Conservation (phyloP, 352 stramenopile species). For the Phytophthora pinifolia region DNA sequence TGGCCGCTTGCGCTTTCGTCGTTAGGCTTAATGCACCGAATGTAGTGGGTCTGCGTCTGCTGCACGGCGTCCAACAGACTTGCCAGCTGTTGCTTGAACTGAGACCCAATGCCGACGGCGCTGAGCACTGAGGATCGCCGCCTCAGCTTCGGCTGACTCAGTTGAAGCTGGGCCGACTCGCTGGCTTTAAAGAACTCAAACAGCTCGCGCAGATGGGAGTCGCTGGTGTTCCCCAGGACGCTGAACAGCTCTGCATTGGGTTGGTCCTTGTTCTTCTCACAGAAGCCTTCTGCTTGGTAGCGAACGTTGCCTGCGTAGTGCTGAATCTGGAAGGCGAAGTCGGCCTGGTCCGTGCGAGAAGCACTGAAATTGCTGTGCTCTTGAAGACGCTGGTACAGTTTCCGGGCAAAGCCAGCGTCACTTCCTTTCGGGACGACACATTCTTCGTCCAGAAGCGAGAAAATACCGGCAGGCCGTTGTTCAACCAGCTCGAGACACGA, state of each 20-base stretch:
- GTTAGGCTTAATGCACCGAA: conserved; percentile 99
- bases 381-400: conserved; percentile 72
- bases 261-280: conserved; percentile 89
- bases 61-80: conserved; percentile 93
- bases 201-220: conserved; percentile 49
- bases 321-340: conserved; percentile 74
- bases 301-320: conserved; percentile 82
- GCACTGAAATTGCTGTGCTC: conserved; percentile 61
- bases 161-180: conserved; percentile 37
- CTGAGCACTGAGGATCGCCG: conserved; percentile 72
- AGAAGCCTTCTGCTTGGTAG: conserved; percentile 80
- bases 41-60: conserved; percentile 96
- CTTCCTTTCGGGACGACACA: conserved; percentile 79
- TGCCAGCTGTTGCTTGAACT: conserved; percentile 94
- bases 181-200: conserved; percentile 76
- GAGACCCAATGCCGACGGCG: conserved; percentile 81
- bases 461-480: conserved; percentile 72
- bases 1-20: conserved; percentile 87
- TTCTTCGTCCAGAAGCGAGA: conserved; percentile 86
- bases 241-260: conserved; percentile 74
- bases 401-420: conserved; percentile 70
- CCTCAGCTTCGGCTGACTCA: conserved; percentile 44
- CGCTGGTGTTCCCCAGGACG: conserved; percentile 65
- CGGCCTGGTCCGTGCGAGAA: conserved; percentile 64
- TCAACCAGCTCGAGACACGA: conserved; percentile 85